A percentile compares a stretch with the other conserved stretches of the same genome.
These are phyloP conservation scores for Lenwebbia sp. DNA, from an alignment of 345 rosid genomes.

Conservation along the genomic window DNA sequence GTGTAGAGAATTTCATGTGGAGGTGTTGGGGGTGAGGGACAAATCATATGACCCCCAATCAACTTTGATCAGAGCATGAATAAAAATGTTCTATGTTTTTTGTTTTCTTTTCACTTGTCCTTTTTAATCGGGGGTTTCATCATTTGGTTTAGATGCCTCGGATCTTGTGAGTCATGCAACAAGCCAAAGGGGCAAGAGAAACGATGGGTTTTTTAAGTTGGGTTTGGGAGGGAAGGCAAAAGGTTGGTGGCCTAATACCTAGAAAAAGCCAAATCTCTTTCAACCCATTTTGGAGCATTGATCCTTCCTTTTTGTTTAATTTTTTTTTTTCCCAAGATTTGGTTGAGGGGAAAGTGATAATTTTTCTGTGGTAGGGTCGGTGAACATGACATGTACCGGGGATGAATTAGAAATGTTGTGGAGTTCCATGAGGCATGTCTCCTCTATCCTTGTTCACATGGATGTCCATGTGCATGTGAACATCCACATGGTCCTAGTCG, in stretches of 20 bases:
- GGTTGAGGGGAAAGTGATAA: not conserved
- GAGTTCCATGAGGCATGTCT: not conserved
- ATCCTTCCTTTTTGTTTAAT: not conserved
- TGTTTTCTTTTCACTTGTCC: not conserved
- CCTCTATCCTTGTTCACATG: conserved; percentile 7
- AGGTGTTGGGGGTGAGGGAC: conserved; percentile 42
- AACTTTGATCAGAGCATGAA: not conserved
- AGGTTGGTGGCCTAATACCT: conserved; percentile 32
- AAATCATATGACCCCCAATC: conserved; percentile 23
- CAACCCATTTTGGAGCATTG: not conserved
- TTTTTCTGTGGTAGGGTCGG: not conserved
- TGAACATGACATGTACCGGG: not conserved
- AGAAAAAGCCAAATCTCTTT: conserved; percentile 20
- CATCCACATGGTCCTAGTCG: not conserved
- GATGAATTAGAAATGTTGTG: not conserved
- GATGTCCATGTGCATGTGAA: not conserved
- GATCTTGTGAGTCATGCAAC: conserved; percentile 35
- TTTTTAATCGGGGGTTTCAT: conserved; percentile 11
- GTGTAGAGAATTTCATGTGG: conserved; percentile 62
- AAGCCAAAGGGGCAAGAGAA: conserved; percentile 9
- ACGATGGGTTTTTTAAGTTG: not conserved
- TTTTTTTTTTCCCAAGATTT: not conserved
- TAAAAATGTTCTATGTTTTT: not conserved
- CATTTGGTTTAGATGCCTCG: conserved; percentile 22
- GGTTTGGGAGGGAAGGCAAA: not conserved